Evolutionary conservation across 306 rosid species (phyloP), one percentile per base, ranked within the genome.

Genomic region (Purshia tridentata): DNA sequence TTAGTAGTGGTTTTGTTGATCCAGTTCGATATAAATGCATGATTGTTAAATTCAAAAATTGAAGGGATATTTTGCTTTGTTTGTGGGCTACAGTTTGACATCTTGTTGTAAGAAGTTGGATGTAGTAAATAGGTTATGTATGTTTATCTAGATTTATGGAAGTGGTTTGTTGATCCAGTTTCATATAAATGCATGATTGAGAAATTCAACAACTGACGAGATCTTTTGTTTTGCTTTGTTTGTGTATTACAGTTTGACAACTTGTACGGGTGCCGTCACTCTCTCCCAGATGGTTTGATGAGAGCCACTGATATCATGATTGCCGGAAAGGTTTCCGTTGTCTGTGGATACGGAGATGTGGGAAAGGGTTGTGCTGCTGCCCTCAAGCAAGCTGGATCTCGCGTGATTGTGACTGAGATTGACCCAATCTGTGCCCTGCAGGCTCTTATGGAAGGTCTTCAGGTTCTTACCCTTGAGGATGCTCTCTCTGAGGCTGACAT

Each of bases 321-420:
- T 70, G 99, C 99, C 16, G 99, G 99, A 6, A 94, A 94, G 90
- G 90, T 94, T 2, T 90, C 85, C 0, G 95, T 94, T 39, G 89
- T 94, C 4, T 80, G 84, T 45, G 99, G 99, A 1, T 94, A 94
- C 5, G 99, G 99, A 72, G 99, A 94, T 81, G 97, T 94, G 20
- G 99, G 99, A 4, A 94, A 94, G 96, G 99, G 99, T 23, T 94
- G 99, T 65, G 99, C 99, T 18, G 83, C 92, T 11, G 92, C 99
- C 61, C 45, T 94, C 85, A 94, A 94, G 83, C 97, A 91, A 65
- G 99, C 88, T 4, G 99, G 99, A 13, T 91, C 99, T 10, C 99
- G 97, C 3, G 97, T 91, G 45, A 76, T 94, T 0, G 91, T 94
- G 69, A 91, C 97, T 0, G 99, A 94, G 85, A 94, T 94, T 8